These are phyloP conservation scores for Postia placenta DNA, from an alignment of 768 basidiomycete genomes.

Conservation along the genomic window DNA sequence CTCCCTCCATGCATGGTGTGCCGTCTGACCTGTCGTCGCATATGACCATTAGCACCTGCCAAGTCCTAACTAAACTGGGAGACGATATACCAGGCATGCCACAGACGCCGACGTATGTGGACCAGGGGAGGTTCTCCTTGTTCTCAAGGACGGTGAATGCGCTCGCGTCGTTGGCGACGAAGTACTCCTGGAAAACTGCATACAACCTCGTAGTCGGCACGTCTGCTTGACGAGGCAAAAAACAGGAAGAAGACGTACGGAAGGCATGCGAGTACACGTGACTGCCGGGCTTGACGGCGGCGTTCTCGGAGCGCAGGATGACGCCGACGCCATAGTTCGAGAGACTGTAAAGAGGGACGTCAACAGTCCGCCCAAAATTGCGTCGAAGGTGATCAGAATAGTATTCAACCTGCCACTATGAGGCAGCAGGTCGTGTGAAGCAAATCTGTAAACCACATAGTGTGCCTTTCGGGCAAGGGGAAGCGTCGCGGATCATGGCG, in stretches of 20 bases:
- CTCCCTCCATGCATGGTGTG: slow-evolving; percentile 36
- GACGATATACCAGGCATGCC: slow-evolving; percentile 34
- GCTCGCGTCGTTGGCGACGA: slow-evolving; percentile 18
- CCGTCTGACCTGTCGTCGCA: slow-evolving; percentile 29
- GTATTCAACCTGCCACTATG: background rate
- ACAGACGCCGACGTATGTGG: slow-evolving; percentile 40
- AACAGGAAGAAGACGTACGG: background rate
- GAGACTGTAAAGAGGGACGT: background rate
- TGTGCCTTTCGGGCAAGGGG: background rate
- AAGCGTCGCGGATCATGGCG: no score
- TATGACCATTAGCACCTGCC: no score
- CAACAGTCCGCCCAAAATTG: background rate
- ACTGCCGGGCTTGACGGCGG: background rate
- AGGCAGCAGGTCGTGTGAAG: background rate
- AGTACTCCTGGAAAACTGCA: slow-evolving; percentile 36
- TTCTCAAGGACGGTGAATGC: slow-evolving; percentile 29
- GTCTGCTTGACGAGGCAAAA: background rate
- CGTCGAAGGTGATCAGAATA: background rate
- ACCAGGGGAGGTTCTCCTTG: slow-evolving; percentile 41
- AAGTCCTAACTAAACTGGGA: no score
- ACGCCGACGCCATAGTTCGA: background rate
- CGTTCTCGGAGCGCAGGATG: background rate
- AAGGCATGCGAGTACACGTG: background rate
- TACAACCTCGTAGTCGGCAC: slow-evolving; percentile 18
- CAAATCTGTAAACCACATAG: background rate